Conservation (phyloP, 106 monocot genomes). For the Acorus gramineus region DNA sequence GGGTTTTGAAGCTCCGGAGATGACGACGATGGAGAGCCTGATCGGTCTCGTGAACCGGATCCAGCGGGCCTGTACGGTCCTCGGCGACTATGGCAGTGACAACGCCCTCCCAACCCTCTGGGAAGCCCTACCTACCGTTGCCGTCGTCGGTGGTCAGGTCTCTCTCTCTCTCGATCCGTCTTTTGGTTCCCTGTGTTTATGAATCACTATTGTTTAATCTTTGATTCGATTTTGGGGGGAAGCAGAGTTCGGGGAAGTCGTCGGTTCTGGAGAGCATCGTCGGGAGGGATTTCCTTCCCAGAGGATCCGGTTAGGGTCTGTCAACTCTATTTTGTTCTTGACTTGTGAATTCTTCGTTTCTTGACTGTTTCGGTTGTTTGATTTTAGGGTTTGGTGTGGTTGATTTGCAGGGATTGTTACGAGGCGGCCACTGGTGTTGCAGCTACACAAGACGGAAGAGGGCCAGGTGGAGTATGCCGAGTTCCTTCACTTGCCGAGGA, state of each 20-base stretch:
- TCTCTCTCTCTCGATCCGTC: neutral
- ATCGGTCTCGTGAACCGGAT: slow-evolving; percentile 29
- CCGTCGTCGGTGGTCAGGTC: neutral
- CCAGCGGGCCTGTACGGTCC: slow-evolving; percentile 36
- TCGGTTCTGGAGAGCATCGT: slow-evolving; percentile 56
- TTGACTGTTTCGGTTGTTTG: neutral
- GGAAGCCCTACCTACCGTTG: slow-evolving; percentile 25
- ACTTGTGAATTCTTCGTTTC: neutral
- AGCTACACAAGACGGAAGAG: slow-evolving; percentile 53
- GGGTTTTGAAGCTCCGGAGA: slow-evolving; percentile 13
- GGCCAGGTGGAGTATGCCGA: slow-evolving; percentile 50
- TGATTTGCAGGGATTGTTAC: slow-evolving; percentile 52
- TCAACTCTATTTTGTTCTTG: neutral
- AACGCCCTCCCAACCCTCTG: slow-evolving; percentile 56
- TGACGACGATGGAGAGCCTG: slow-evolving; percentile 78
- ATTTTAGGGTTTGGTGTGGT: neutral
- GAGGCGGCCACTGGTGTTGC: slow-evolving; percentile 62
- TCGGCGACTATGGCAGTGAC: slow-evolving; percentile 27
- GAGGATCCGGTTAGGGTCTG: slow-evolving; percentile 40
- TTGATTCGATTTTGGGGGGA: neutral
- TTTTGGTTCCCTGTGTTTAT: neutral
- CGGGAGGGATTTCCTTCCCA: slow-evolving; percentile 48
- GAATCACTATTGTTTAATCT: neutral
- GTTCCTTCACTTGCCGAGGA: slow-evolving; percentile 58
- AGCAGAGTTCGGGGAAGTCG: slow-evolving; percentile 53